phyloP scores from a whole-genome alignment of 2,329 filamentous ascomycete genomes.

The Mollisiaceae sp. region DNA sequence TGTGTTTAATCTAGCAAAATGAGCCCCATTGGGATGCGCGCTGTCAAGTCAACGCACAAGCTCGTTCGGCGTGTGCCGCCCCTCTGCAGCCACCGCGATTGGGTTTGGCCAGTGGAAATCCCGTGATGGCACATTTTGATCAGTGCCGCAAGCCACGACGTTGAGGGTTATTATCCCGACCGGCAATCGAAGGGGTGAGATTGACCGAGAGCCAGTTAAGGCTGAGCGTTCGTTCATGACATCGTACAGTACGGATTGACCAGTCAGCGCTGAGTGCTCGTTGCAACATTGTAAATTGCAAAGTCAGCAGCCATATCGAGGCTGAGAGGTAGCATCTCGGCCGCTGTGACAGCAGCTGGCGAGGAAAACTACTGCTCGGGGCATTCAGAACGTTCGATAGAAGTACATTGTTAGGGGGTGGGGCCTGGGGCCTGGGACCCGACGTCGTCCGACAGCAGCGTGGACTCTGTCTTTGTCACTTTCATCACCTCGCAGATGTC shows the following conservation, averaged over 20 bases:
- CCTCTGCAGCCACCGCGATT: not conserved
- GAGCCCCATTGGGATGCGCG: not conserved
- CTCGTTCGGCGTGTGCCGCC: not conserved
- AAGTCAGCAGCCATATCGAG: conserved; percentile 7
- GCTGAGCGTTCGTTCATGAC: conserved; percentile 1
- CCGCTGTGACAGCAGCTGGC: not conserved
- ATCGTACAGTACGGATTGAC: not conserved
- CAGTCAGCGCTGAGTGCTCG: not conserved
- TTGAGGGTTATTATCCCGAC: not conserved
- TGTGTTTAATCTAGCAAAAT: not conserved
- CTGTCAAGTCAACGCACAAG: not conserved
- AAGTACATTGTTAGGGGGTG: not conserved
- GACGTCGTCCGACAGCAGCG: not conserved
- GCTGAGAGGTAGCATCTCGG: not conserved
- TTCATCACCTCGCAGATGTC: too few species aligned
- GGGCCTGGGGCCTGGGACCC: too few species aligned
- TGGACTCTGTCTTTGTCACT: too few species aligned
- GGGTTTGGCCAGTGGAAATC: not conserved
- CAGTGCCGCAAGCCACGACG: conserved; percentile 1
- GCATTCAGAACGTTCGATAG: not conserved
- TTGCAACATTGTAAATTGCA: not conserved
- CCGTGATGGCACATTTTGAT: not conserved
- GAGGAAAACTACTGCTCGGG: not conserved
- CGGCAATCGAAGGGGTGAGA: conserved; percentile 3
- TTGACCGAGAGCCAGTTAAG: not conserved